These are phyloP conservation scores for Populus hybrid DNA, from an alignment of 441 rosid genomes.

Conservation along the genomic window DNA sequence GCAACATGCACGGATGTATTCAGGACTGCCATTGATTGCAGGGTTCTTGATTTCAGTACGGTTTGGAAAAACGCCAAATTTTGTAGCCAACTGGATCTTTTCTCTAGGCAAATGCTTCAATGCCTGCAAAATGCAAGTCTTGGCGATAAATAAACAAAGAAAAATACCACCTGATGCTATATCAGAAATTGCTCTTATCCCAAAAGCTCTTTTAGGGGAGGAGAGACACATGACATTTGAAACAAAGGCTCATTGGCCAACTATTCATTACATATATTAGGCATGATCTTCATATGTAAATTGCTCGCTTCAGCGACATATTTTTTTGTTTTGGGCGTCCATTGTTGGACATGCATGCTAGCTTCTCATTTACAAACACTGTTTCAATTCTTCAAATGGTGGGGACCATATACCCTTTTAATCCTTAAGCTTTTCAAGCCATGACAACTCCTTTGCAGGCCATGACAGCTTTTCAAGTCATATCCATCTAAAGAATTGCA, in stretches of 20 bases:
- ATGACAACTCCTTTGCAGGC: too few relatives aligned
- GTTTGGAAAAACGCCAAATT: slow-evolving; percentile 23
- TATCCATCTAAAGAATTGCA: not conserved
- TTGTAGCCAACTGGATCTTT: slow-evolving; percentile 40
- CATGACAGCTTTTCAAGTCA: not conserved
- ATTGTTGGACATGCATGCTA: not conserved
- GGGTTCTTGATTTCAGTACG: slow-evolving; percentile 12
- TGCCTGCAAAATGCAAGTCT: slow-evolving; percentile 15
- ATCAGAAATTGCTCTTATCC: not conserved
- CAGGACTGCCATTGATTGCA: slow-evolving; percentile 6
- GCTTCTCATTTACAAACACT: not conserved
- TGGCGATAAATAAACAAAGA: not conserved
- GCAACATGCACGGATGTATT: slow-evolving; percentile 4
- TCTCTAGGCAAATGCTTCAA: slow-evolving; percentile 32
- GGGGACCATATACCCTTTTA: not conserved
- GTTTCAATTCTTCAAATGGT: not conserved
- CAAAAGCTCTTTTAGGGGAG: not conserved
- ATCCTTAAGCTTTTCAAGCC: not conserved
- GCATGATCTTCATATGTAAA: not conserved
- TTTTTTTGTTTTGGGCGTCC: not conserved
- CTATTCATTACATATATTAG: not conserved
- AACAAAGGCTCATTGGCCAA: not conserved
- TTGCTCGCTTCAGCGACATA: not conserved
- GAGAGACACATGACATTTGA: not conserved
- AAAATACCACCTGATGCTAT: not conserved